Evolutionary conservation across 2,329 filamentous ascomycete genomes (phyloP).

Genomic region (Exophiala alcalophila): DNA sequence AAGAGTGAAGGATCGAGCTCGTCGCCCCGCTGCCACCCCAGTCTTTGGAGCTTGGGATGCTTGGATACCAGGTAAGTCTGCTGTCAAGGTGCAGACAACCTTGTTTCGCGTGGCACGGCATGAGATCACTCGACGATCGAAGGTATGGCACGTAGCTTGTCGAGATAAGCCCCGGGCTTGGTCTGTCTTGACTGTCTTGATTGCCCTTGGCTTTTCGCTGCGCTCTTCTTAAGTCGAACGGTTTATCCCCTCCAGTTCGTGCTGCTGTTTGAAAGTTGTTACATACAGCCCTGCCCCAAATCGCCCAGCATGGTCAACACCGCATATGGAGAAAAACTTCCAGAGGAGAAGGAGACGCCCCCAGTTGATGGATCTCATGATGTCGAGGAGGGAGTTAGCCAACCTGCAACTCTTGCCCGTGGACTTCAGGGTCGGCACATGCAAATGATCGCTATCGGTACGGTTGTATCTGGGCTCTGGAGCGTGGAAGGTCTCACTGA

Average conservation of each 20-base stretch:
- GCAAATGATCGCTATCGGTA: slow-evolving; percentile 32
- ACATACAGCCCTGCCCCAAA: background rate
- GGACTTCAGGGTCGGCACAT: slow-evolving; percentile 48
- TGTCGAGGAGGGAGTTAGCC: slow-evolving; percentile 13
- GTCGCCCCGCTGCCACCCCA: too few species aligned
- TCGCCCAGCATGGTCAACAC: slow-evolving; percentile 14
- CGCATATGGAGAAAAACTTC: slow-evolving; percentile 8
- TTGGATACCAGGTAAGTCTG: too few species aligned
- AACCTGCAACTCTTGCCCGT: slow-evolving; percentile 5
- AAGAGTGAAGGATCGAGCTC: too few species aligned
- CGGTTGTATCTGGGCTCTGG: background rate
- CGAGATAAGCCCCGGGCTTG: slow-evolving; percentile 5
- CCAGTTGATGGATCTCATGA: slow-evolving; percentile 5
- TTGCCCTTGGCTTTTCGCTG: too few species aligned
- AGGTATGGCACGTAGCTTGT: too few species aligned
- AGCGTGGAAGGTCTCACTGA: background rate
- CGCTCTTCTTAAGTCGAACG: background rate
- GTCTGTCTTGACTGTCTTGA: slow-evolving; percentile 2
- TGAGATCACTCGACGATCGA: background rate
- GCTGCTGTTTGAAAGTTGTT: too few species aligned
- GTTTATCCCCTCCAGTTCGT: slow-evolving; percentile 1
- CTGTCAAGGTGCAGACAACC: too few species aligned
- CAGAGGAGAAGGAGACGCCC: slow-evolving; percentile 2
- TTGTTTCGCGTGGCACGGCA: slow-evolving; percentile 3
- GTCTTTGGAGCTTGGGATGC: too few species aligned